Conservation (phyloP, 2,329 filamentous ascomycete species). For the Raffaelea ambrosiae region DNA sequence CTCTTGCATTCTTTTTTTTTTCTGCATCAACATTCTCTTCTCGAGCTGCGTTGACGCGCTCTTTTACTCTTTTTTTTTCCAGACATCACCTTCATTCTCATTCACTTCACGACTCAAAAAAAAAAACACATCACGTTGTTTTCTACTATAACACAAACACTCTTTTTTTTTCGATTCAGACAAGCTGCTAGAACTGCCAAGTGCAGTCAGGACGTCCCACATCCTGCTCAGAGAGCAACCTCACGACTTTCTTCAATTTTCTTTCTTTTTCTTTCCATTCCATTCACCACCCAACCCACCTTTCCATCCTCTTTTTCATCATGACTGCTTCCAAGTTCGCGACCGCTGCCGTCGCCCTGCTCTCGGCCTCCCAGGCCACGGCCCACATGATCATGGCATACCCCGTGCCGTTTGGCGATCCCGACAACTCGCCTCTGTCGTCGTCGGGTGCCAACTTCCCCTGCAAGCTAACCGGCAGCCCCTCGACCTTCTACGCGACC, state of each 20-base stretch:
- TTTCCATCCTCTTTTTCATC: neutral
- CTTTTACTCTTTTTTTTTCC: neutral
- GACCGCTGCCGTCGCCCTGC: conserved; percentile 5
- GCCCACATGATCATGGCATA: conserved; percentile 14
- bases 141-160: no score
- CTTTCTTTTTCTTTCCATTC: neutral
- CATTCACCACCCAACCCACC: neutral
- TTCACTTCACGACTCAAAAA: no score
- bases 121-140: no score
- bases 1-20: neutral
- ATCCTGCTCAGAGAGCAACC: neutral
- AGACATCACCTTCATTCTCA: neutral
- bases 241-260: neutral
- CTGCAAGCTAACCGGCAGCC: conserved; percentile 25
- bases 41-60: no score
- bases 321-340: neutral
- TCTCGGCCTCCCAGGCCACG: conserved; percentile 2
- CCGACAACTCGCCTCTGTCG: conserved; percentile 13
- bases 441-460: conserved; percentile 13
- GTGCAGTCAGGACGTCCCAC: no score
- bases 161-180: no score
- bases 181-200: no score
- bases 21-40: no score
- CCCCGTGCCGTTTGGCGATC: conserved; percentile 14
- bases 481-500: conserved; percentile 29